Evolutionary conservation across 495 filamentous ascomycete species (phyloP).

Genomic region (Lophiotrema nucula): DNA sequence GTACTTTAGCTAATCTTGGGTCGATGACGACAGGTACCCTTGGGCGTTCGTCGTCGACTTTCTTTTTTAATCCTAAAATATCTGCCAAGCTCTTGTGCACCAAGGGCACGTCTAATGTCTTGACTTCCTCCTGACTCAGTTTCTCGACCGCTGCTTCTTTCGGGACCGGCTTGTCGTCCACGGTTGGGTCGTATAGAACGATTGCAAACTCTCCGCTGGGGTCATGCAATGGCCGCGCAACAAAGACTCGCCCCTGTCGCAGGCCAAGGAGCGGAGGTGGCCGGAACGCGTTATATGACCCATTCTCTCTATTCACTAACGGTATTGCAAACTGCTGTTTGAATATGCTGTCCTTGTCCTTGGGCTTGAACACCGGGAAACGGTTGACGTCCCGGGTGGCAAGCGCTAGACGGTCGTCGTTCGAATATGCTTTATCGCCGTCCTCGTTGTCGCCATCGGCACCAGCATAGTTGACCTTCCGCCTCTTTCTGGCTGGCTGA

Average conservation of each 20-base stretch:
- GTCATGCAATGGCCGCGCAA: constrained; percentile 90
- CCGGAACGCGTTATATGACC: constrained; percentile 70
- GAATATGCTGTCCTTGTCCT: constrained; percentile 82
- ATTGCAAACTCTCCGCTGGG: constrained; percentile 95
- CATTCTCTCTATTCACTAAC: constrained; percentile 73
- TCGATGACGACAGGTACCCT: constrained; percentile 97
- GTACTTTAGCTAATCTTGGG: constrained; percentile 82
- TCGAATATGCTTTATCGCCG: constrained; percentile 79
- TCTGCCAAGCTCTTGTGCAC: constrained; percentile 94
- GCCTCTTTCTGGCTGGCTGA: constrained; percentile 79
- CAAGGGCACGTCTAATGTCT: constrained; percentile 72
- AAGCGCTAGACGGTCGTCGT: constrained; percentile 81
- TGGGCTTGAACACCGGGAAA: constrained; percentile 85
- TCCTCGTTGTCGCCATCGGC: constrained; percentile 69
- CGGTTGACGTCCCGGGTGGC: constrained; percentile 85
- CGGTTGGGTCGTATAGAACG: constrained; percentile 90
- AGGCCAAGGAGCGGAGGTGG: constrained; percentile 85
- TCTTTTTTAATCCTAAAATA: constrained; percentile 91
- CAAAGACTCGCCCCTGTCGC: constrained; percentile 76
- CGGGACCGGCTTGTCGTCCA: constrained; percentile 75
- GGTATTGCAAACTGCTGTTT: constrained; percentile 82
- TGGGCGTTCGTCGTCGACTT: constrained; percentile 69
- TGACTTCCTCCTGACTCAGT: constrained; percentile 51
- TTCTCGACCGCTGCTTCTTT: constrained; percentile 51
- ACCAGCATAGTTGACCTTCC: constrained; percentile 86